A percentile compares a stretch with the other conserved stretches of the same genome.
phyloP scores from a whole-genome alignment of 345 rosid genomes.

The Dimocarpus longan region DNA sequence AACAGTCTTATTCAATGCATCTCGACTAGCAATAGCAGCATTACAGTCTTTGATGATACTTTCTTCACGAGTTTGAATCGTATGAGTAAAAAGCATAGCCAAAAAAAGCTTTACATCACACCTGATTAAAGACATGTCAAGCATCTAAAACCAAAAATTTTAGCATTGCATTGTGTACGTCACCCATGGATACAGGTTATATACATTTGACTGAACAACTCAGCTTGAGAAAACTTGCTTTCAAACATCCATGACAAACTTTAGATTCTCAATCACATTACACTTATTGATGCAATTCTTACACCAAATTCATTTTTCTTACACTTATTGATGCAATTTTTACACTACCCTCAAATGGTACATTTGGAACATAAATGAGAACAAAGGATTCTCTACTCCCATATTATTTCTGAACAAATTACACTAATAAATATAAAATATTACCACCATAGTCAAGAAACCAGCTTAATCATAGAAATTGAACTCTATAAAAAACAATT shows the following conservation, averaged over 20 bases:
- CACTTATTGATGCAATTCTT: not conserved
- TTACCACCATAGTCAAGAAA: no score
- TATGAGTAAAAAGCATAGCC: constrained; percentile 52
- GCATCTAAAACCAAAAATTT: not conserved
- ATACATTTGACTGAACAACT: not conserved
- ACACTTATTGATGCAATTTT: no score
- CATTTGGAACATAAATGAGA: no score
- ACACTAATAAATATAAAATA: no score
- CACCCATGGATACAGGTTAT: not conserved
- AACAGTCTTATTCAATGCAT: constrained; percentile 91
- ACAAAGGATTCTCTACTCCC: no score
- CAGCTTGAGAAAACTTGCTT: not conserved
- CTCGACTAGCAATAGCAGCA: constrained; percentile 95
- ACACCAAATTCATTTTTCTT: not conserved
- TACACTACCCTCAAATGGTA: no score
- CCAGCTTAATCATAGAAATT: no score
- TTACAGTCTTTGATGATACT: constrained; percentile 86
- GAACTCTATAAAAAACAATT: no score
- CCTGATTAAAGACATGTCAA: no score
- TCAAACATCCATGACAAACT: not conserved
- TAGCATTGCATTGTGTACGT: not conserved
- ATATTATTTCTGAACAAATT: no score
- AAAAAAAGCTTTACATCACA: no score
- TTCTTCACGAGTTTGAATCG: constrained; percentile 96
- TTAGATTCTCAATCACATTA: not conserved